phyloP scores from a whole-genome alignment of 2,329 filamentous ascomycete genomes.

The Colletotrichum sp. region DNA sequence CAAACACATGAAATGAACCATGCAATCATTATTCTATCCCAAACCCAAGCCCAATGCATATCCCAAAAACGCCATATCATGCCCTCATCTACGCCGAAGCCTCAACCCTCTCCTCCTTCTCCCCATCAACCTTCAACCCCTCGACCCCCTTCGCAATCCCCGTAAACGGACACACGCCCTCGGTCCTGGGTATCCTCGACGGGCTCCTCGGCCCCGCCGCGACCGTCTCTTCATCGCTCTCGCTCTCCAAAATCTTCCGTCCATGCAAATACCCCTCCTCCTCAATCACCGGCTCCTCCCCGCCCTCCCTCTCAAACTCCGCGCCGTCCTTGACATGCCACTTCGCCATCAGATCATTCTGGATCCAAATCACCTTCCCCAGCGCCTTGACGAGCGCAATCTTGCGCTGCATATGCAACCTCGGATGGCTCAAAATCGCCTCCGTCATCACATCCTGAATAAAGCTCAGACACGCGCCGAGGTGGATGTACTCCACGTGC shows the following conservation, averaged over 20 bases:
- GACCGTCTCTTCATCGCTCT: constrained; percentile 34
- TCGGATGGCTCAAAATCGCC: constrained; percentile 75
- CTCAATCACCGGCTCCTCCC: constrained; percentile 56
- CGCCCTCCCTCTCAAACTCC: constrained; percentile 53
- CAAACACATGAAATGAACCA: neutral
- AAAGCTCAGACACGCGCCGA: constrained; percentile 73
- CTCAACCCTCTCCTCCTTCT: neutral
- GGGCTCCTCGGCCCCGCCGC: constrained; percentile 4
- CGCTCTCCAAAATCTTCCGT: constrained; percentile 58
- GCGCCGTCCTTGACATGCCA: constrained; percentile 77
- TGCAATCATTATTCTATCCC: neutral
- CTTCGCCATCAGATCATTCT: constrained; percentile 85
- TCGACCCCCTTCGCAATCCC: constrained; percentile 20
- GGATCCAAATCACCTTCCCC: constrained; percentile 85
- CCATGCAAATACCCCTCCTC: constrained; percentile 69
- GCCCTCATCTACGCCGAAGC: neutral
- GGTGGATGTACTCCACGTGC: constrained; percentile 82
- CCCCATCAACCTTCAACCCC: neutral
- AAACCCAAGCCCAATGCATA: neutral
- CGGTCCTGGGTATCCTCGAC: constrained; percentile 20
- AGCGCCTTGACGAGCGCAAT: constrained; percentile 77
- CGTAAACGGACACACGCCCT: constrained; percentile 28
- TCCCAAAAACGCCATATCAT: neutral
- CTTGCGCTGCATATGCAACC: constrained; percentile 70
- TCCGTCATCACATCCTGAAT: constrained; percentile 81